Base-by-base conservation (phyloP, 2,329 filamentous ascomycete genomes). In the Aspergillus sojae region DNA sequence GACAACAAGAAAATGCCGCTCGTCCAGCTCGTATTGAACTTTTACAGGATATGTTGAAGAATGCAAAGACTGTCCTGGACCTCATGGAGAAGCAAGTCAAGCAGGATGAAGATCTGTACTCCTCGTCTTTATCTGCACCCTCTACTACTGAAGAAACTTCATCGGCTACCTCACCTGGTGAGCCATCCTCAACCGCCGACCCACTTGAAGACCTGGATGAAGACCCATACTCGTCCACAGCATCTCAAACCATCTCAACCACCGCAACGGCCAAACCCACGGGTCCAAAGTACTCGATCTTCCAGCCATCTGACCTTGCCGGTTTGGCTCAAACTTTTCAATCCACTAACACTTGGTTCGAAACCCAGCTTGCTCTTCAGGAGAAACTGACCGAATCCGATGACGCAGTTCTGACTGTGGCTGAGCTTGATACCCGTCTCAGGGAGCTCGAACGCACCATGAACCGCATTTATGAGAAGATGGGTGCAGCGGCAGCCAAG, bases 151-250 rank as follows among this genome's bases (percentile, higher is more conserved):
- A 77, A 36, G 57, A 55, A 2, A 80, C 30, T 36, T 21, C 52
- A 34, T 36, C 52, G n/a, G 12, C 32, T 55, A 55, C 52, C 3
- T 39, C 32, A 23, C 36, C 52, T n/a, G 10, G 10, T 76, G 62
- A 75, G 82, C 21, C 85, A 5, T 80, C 85, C 19, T 80, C 84
- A 1, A 76, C 73, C 10, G 65, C 66, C 48, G 83, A 82, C 45
- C 86, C 88, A 3, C 88, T 92, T 71, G 91, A 89, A 39, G 91
- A 88, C n/a, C 86, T 95, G 0, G 93, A 96, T 66, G 92, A 95
- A 58, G 90, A 92, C 26, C 68, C 79, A 5, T 78, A 79, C 59
- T 76, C 79, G 10, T 76, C 77, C 28, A 76, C 79, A 2, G 71
- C 80, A 4, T 74, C 79, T 32, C 68, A 71, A 12, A 74, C 75